A percentile compares a stretch with the other conserved stretches of the same genome.
These are phyloP conservation scores for Leccinum angustisporum DNA, from an alignment of 1,284 basidiomycete species.

Conservation along the genomic window DNA sequence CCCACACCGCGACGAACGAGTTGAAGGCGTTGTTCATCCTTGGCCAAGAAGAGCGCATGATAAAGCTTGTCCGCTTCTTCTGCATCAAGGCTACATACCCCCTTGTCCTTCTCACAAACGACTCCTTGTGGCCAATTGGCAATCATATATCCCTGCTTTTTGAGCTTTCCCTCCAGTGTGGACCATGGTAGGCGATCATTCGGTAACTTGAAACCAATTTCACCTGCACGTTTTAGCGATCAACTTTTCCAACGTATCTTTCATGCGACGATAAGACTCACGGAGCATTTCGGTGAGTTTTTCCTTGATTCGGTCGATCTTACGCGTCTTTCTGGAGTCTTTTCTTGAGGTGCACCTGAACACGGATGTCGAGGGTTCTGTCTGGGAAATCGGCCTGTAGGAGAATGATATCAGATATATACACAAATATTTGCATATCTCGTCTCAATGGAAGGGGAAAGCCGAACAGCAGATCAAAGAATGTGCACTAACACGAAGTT, in stretches of 20 bases:
- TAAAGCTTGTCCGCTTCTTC: slow-evolving; percentile 3
- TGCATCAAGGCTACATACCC: neutral
- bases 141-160: slow-evolving; percentile 2
- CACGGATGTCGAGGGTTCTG: neutral
- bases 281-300: slow-evolving; percentile 10
- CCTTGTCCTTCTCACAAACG: slow-evolving; percentile 1
- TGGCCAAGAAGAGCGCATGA: neutral
- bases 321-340: neutral
- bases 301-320: slow-evolving; percentile 1
- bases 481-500: slow-evolving; percentile 1
- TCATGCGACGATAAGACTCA: neutral
- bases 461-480: neutral
- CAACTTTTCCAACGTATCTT: accelerated
- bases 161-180: slow-evolving; percentile 6
- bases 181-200: slow-evolving; percentile 11
- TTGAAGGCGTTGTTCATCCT: neutral
- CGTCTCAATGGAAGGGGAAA: neutral
- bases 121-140: slow-evolving; percentile 6
- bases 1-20: neutral
- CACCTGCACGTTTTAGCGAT: neutral
- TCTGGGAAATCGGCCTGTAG: neutral
- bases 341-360: too few species aligned
- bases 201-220: neutral
- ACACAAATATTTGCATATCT: neutral
- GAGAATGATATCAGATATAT: neutral